Base-by-base conservation (phyloP, 805 yeast genomes). In the Yarrowia sp. region DNA sequence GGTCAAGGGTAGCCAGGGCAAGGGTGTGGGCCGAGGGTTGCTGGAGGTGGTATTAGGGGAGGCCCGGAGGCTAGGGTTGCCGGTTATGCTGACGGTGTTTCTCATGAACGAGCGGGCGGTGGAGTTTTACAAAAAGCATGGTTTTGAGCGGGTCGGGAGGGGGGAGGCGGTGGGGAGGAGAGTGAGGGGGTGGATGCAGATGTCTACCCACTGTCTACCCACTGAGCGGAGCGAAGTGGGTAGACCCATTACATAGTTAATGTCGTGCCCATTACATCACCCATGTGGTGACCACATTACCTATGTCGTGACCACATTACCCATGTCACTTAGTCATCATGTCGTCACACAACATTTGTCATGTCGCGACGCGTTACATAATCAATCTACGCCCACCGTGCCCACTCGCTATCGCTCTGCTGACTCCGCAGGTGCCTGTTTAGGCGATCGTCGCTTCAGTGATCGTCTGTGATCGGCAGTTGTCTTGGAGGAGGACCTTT, bases 1-100 rank as follows among this genome's bases (percentile, higher is more conserved):
- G 34, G 43, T 46, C 9, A 49, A 66, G 10, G 46, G 39, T 15
- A 30, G 14, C n/a, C 70, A 56, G 36, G 72, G 75, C 17, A 58
- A 63, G 53, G 73, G 74, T 9, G 44, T 74, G 8, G 78, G 75
- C 19, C 19, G 38, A 17, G 24, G 33, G 17, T 66, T 75, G 40
- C 46, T 75, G 55, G 68, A 68, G 17, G 12, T 24, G 9, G 73
- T 72, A 10, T n/a, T 47, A 17, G 52, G n/a, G 13, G 47, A n/a
- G 43, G 30, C 70, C 2, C 61, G 40, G 2, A 15, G n/a, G 8
- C 3, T 13, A 3, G 17, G 14, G 9, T 53, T 30, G 9, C 69
- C 70, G 2, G 38, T 75, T 7, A 67, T 65, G 46, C 68, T 75
- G 63, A 69, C 75, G 10, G 75, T 72, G 30, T 74, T 75, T 49